Evolutionary conservation across 371 early-diverging fungal species (phyloP).

Genomic region (Capniomyces stellatus): DNA sequence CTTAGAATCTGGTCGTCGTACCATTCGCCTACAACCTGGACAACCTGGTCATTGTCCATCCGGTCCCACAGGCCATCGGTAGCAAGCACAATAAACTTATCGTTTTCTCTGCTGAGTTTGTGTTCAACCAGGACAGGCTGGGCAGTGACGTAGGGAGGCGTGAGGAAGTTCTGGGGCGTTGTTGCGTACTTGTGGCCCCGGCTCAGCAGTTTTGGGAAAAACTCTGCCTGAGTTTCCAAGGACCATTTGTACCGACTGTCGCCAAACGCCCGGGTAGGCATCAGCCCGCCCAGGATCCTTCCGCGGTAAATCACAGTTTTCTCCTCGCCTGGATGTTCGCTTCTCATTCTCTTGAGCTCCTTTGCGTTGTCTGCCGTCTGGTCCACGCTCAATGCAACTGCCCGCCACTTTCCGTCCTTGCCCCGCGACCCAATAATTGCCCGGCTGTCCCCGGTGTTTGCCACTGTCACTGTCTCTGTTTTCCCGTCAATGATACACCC

Average conservation of each 20-base stretch:
- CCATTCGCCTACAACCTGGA: slow-evolving; percentile 35
- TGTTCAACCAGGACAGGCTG: slow-evolving; percentile 63
- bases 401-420: slow-evolving; percentile 27
- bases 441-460: slow-evolving; percentile 29
- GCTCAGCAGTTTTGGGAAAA: slow-evolving; percentile 24
- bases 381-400: slow-evolving; percentile 44
- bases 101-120: slow-evolving; percentile 33
- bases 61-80: slow-evolving; percentile 91
- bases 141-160: slow-evolving; percentile 90
- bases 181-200: slow-evolving; percentile 25
- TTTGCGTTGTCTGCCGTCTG: slow-evolving; percentile 43
- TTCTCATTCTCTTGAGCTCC: slow-evolving; percentile 39
- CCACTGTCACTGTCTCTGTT: slow-evolving; percentile 19
- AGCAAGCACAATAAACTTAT: slow-evolving; percentile 71
- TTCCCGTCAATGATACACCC: slow-evolving; percentile 18
- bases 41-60: slow-evolving; percentile 49
- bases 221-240: slow-evolving; percentile 37
- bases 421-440: slow-evolving; percentile 35
- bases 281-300: slow-evolving; percentile 58
- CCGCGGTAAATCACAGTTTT: slow-evolving; percentile 37
- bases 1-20: slow-evolving; percentile 14
- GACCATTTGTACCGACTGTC: slow-evolving; percentile 68
- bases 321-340: slow-evolving; percentile 64
- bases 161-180: slow-evolving; percentile 41
- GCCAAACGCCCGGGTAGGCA: slow-evolving; percentile 63